These are phyloP conservation scores for Rasamsonia emersonii DNA, from an alignment of 2,329 filamentous ascomycete species.

Conservation along the genomic window DNA sequence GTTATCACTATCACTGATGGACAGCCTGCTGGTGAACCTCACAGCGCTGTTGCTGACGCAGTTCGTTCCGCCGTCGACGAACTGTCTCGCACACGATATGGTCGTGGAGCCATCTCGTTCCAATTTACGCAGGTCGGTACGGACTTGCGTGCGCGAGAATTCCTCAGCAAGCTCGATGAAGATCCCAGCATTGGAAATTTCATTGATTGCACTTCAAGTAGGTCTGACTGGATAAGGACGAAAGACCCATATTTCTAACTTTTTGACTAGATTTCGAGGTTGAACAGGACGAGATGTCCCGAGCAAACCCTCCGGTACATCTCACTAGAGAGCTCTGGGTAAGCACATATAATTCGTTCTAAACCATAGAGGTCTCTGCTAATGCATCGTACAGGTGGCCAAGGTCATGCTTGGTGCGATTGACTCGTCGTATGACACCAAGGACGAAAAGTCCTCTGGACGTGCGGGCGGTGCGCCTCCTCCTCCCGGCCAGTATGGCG, in stretches of 20 bases:
- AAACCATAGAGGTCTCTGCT: conserved; percentile 6
- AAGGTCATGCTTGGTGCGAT: conserved; percentile 61
- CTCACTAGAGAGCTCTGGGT: conserved; percentile 58
- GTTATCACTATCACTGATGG: conserved; percentile 60
- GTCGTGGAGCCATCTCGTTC: conserved; percentile 53
- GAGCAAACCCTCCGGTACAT: conserved; percentile 52
- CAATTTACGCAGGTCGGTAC: conserved; percentile 64
- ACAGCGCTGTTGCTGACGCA: conserved; percentile 48
- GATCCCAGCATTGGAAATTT: conserved; percentile 53
- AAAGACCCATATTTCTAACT: not conserved
- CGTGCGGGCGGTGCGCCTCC: conserved; percentile 20
- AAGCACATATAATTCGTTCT: conserved; percentile 9
- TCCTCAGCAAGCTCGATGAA: conserved; percentile 55
- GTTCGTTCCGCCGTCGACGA: conserved; percentile 48
- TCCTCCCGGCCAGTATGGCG: conserved; percentile 30
- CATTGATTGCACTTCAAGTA: conserved; percentile 62
- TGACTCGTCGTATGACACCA: conserved; percentile 56
- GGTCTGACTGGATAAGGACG: conserved; percentile 19
- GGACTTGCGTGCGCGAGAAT: conserved; percentile 55
- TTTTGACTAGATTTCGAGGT: conserved; percentile 52
- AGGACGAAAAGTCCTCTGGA: conserved; percentile 50
- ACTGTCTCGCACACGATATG: conserved; percentile 43
- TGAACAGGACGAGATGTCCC: conserved; percentile 58
- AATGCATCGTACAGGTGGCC: conserved; percentile 36
- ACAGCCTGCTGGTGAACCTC: conserved; percentile 55